phyloP scores from a whole-genome alignment of 2,329 filamentous ascomycete genomes.

The Alternaria sp. region DNA sequence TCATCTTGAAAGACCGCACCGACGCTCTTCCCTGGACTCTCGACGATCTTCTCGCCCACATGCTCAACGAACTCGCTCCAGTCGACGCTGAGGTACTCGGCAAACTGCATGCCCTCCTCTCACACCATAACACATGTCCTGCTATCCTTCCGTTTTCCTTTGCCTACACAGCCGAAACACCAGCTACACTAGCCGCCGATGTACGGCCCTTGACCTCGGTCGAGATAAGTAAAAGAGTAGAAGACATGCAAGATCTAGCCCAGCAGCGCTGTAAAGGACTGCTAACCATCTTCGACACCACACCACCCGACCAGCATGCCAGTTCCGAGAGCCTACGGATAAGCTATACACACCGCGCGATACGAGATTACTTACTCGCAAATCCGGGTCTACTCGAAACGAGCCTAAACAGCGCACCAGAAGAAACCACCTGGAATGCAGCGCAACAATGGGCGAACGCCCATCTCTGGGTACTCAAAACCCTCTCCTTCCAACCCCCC shows the following conservation, averaged over 20 bases:
- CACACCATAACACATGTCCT: conserved; percentile 28
- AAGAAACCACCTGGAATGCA: conserved; percentile 21
- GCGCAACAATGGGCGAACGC: conserved; percentile 38
- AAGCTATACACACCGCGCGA: conserved; percentile 39
- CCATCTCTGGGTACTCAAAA: conserved; percentile 37
- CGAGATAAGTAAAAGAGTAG: conserved; percentile 29
- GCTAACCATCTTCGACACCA: conserved; percentile 35
- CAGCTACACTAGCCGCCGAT: conserved; percentile 29
- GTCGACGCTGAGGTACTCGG: conserved; percentile 31
- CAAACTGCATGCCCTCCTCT: conserved; percentile 36
- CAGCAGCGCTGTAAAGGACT: conserved; percentile 33
- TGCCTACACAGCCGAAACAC: conserved; percentile 32
- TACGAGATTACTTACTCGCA: conserved; percentile 34
- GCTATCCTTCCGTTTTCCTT: conserved; percentile 39
- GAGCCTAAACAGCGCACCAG: conserved; percentile 7
- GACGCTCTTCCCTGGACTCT: conserved; percentile 37
- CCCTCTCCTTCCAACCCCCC: conserved; percentile 10
- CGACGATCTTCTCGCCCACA: conserved; percentile 37
- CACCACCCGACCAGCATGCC: conserved; percentile 16
- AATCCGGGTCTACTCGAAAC: conserved; percentile 22
- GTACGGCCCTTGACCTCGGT: conserved; percentile 29
- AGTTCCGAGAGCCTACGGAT: conserved; percentile 29
- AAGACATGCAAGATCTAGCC: conserved; percentile 31
- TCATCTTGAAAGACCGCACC: conserved; percentile 33
- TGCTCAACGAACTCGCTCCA: conserved; percentile 33